These are phyloP conservation scores for Boletus sp. DNA, from an alignment of 768 basidiomycete genomes.

Conservation along the genomic window DNA sequence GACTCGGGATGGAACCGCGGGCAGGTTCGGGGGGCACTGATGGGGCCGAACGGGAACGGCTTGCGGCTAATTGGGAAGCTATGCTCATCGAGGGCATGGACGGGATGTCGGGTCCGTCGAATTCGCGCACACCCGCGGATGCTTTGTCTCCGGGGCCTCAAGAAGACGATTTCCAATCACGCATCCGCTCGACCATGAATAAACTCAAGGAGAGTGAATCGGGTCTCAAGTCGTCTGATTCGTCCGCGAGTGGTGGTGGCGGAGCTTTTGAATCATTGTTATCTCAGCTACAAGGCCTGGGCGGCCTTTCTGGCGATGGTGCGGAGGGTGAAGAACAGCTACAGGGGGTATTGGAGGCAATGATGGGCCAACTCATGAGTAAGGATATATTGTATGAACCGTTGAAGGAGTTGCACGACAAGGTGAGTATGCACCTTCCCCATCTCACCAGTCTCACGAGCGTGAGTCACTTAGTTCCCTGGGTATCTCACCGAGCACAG, in stretches of 20 bases:
- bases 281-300: slow-evolving; percentile 34
- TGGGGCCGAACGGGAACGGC: slow-evolving; percentile 29
- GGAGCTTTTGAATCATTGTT: slow-evolving; percentile 54
- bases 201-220: slow-evolving; percentile 70
- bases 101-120: slow-evolving; percentile 15
- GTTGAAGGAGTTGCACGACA: slow-evolving; percentile 62
- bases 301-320: slow-evolving; percentile 36
- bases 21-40: slow-evolving; percentile 11
- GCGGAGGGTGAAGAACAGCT: slow-evolving; percentile 50
- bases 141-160: slow-evolving; percentile 8
- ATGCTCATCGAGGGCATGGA: slow-evolving; percentile 66
- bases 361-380: slow-evolving; percentile 39
- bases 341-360: slow-evolving; percentile 66
- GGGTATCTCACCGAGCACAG: slow-evolving; percentile 61
- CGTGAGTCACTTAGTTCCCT: slow-evolving; percentile 58
- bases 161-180: slow-evolving; percentile 57
- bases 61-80: slow-evolving; percentile 67
- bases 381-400: slow-evolving; percentile 70
- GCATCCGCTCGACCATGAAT: slow-evolving; percentile 68
- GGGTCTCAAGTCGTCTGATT: slow-evolving; percentile 20
- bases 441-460: slow-evolving; percentile 2
- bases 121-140: neutral
- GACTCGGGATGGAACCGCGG: slow-evolving; percentile 12
- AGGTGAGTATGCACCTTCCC: slow-evolving; percentile 7
- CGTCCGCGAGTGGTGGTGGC: slow-evolving; percentile 8